phyloP scores from a whole-genome alignment of 176 grass and related monocot genomes.

The Tuctoria greenei region DNA sequence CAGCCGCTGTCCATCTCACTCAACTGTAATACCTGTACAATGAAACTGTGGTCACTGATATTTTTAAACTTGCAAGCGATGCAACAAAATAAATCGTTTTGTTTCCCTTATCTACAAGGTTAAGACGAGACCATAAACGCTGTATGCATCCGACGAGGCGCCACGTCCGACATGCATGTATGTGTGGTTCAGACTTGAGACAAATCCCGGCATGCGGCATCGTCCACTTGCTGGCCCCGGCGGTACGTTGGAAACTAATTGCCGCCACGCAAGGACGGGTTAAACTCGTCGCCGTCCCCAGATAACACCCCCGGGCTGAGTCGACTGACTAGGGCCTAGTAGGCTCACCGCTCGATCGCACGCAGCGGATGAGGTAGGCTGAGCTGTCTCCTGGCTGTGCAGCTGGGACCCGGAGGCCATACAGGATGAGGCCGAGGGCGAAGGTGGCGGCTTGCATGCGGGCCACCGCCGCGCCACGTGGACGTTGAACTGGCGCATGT shows the following conservation, averaged over 20 bases:
- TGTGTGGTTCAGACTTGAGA: neutral
- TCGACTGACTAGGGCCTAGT: no score
- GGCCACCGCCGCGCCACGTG: conserved; percentile 34
- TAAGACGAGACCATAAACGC: neutral
- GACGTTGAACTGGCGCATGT: conserved; percentile 10
- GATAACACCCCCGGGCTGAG: neutral
- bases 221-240: neutral
- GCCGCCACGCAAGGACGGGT: conserved; percentile 34
- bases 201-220: neutral
- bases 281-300: neutral
- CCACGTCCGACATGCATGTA: conserved; percentile 32
- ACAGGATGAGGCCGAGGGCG: conserved; percentile 11
- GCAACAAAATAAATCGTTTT: neutral
- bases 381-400: conserved; percentile 38
- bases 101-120: neutral
- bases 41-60: neutral
- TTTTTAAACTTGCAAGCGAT: neutral
- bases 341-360: neutral
- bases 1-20: neutral
- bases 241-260: conserved; percentile 10
- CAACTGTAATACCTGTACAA: neutral
- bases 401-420: no score
- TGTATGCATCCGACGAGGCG: neutral
- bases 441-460: neutral
- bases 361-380: neutral